Evolutionary conservation across 2,329 filamentous ascomycete genomes (phyloP).

Genomic region (Aspergillus alliaceus): DNA sequence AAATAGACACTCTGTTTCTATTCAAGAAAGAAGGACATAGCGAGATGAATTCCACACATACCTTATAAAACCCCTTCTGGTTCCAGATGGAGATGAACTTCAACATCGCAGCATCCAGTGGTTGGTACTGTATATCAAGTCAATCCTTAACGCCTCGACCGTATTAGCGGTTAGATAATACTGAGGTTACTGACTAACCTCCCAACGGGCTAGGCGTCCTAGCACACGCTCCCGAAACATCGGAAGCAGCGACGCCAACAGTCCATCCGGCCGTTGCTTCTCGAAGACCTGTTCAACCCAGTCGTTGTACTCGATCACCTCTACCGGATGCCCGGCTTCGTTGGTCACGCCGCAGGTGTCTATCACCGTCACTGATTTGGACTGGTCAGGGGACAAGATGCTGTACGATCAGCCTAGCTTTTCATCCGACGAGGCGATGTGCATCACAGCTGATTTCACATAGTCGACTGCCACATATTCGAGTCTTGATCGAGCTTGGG

Average conservation of each 20-base stretch:
- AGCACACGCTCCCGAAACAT: constrained; percentile 44
- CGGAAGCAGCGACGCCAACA: constrained; percentile 21
- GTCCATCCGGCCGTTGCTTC: not conserved
- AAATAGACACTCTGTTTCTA: no score
- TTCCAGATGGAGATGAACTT: constrained; percentile 8
- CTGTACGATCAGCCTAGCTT: constrained; percentile 6
- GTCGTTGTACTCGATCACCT: constrained; percentile 5
- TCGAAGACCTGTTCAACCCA: constrained; percentile 6
- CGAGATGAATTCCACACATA: not conserved
- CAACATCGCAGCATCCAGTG: constrained; percentile 1
- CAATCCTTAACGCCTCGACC: not conserved
- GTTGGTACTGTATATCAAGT: not conserved
- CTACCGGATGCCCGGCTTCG: constrained; percentile 7
- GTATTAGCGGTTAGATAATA: constrained; percentile 8
- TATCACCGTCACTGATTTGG: constrained; percentile 2
- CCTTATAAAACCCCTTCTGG: constrained; percentile 5
- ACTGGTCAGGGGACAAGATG: constrained; percentile 7
- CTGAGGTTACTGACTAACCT: constrained; percentile 11
- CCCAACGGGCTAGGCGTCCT: constrained; percentile 25
- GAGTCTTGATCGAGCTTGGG: constrained; percentile 2
- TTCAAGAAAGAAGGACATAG: not conserved
- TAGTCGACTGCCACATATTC: constrained; percentile 13
- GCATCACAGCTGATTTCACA: constrained; percentile 7
- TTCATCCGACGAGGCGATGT: constrained; percentile 10
- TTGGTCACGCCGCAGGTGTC: constrained; percentile 9